Conservation (phyloP, 257 asterid species). For the Solanum ossicruentum region DNA sequence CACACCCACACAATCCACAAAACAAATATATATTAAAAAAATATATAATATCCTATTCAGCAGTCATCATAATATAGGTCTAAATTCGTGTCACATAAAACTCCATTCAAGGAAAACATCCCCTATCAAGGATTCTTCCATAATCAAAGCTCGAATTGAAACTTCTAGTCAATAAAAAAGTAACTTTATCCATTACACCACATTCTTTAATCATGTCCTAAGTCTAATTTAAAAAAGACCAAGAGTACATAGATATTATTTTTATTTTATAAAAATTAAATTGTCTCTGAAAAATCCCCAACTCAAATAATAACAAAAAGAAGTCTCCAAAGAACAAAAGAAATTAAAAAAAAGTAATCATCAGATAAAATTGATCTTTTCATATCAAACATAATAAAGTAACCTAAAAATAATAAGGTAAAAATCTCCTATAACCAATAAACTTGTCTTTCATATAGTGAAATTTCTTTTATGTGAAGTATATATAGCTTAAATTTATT, state of each 20-base stretch:
- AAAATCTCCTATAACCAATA: neutral
- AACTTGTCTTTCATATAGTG: no score
- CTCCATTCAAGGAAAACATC: no score
- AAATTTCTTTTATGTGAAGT: neutral
- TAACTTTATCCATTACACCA: no score
- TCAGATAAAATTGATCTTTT: neutral
- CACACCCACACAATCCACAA: neutral
- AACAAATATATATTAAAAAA: neutral
- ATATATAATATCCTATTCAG: neutral
- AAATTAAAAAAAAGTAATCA: neutral
- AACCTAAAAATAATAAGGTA: neutral
- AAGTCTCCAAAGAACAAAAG: no score
- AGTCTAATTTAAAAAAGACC: neutral
- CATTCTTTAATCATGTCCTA: neutral
- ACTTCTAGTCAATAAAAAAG: no score
- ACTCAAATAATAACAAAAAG: no score
- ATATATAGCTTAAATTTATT: neutral
- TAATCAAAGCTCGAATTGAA: no score
- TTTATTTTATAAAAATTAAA: neutral
- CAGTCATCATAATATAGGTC: no score
- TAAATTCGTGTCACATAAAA: no score
- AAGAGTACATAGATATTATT: rapidly evolving
- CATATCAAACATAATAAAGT: neutral
- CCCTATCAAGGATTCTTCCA: no score
- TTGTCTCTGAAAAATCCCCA: no score